Evolutionary conservation across 2,329 filamentous ascomycete genomes (phyloP), one percentile per base, ranked within the genome.

Genomic region (Sclerotinia nivalis): DNA sequence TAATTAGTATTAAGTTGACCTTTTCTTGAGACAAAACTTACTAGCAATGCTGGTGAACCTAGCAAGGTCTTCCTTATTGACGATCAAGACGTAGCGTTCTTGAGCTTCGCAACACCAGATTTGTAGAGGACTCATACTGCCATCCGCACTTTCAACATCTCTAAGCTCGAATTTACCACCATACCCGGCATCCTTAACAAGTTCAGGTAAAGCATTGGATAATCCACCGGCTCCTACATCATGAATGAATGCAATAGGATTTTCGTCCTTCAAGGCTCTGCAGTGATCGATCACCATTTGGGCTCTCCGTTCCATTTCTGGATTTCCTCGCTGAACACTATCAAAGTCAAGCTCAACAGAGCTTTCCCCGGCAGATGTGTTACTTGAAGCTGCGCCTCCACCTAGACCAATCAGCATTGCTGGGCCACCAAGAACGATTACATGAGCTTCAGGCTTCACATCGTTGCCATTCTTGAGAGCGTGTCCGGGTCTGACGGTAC

Each of bases 231-330:
- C 96, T 72, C 96, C 96, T 59, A 99, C 96, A 78, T 99, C 96
- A 79, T 99, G 96, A 73, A 99, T 98, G 82, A 98, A 95, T 69
- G 93, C 91, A 75, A 99, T 98, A 0, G 96, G 96, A 78, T 91
- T 98, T 73, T 93, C 85, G 5, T 89, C 83, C 22, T 94, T 95
- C 76, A 98, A 87, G 4, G 93, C 90, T 40, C 92, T 89, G 79
- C 96, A 99, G 6, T 93, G 90, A 80, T 98, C 96, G 81, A 99
- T 99, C 73, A 99, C 96, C 87, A 98, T 97, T 82, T 99, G 96
- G 2, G 95, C 96, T 75, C 96, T 88, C 72, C 96, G 87, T 81
- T 99, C 93, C 80, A 98, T 95, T 82, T 99, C 96, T 1, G 96
- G 94, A 78, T 99, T 99, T 60, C 95, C 96, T 82, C 96, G 87